These are phyloP conservation scores for Sordariomycetes sp. DNA, from an alignment of 2,329 filamentous ascomycete genomes.

Conservation along the genomic window DNA sequence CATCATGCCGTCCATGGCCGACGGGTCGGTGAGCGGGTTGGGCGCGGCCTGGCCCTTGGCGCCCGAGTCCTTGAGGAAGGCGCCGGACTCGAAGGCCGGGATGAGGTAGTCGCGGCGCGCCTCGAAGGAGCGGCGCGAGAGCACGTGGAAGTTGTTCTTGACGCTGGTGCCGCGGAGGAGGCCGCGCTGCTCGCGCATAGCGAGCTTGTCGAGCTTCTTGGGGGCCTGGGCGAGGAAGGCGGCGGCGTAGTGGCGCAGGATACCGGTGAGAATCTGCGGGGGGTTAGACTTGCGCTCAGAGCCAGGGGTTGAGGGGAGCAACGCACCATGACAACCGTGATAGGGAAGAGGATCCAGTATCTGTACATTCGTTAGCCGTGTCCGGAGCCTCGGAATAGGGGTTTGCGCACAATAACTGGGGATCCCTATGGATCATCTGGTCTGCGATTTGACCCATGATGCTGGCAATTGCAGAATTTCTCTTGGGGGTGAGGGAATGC, in stretches of 20 bases:
- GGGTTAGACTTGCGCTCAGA: background rate
- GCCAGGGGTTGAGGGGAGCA: background rate
- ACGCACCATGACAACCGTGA: conserved; percentile 81
- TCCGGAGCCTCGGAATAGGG: background rate
- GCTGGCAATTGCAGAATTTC: background rate
- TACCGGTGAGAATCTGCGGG: conserved; percentile 71
- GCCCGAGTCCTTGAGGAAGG: conserved; percentile 83
- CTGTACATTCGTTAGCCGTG: conserved; percentile 32
- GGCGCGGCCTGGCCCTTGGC: conserved; percentile 75
- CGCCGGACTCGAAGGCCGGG: conserved; percentile 72
- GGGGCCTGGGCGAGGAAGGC: conserved; percentile 80
- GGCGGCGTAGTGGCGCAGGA: conserved; percentile 91
- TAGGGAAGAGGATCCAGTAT: conserved; percentile 98
- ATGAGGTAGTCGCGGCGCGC: conserved; percentile 72
- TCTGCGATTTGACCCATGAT: conserved; percentile 74
- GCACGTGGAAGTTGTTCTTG: conserved; percentile 68
- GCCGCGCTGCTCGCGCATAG: conserved; percentile 77
- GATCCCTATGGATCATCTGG: conserved; percentile 97
- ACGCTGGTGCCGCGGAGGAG: conserved; percentile 78
- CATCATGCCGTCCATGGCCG: conserved; percentile 99
- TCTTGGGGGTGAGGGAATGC: background rate
- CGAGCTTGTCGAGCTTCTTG: conserved; percentile 66
- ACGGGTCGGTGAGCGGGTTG: conserved; percentile 92
- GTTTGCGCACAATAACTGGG: conserved; percentile 77
- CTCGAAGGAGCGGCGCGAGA: conserved; percentile 70